Conservation (phyloP, 495 filamentous ascomycete genomes). For the Neurospora sp. region DNA sequence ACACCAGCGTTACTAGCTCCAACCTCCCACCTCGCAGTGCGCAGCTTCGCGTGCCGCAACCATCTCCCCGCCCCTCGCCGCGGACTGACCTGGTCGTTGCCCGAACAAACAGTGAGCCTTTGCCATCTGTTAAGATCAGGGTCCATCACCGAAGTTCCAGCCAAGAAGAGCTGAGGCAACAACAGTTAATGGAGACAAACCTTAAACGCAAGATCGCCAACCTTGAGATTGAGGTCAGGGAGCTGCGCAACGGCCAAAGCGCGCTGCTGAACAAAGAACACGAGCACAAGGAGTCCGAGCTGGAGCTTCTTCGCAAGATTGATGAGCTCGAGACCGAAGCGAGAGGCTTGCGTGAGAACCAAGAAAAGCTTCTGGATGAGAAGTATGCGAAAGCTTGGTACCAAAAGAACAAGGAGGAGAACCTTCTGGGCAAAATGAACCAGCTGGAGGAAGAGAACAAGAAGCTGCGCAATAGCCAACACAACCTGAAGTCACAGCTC, state of each 20-base stretch:
- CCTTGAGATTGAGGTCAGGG: not conserved
- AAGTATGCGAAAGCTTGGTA: not conserved
- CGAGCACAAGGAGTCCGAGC: conserved; percentile 6
- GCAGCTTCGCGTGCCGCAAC: conserved; percentile 20
- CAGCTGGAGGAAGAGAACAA: conserved; percentile 32
- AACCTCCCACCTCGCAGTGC: conserved; percentile 14
- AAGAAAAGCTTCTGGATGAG: not conserved
- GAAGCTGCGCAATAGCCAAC: conserved; percentile 22
- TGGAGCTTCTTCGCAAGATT: conserved; percentile 6
- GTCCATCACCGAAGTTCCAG: conserved; percentile 10
- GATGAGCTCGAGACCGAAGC: not conserved
- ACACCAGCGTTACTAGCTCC: conserved; percentile 20
- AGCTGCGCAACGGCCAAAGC: not conserved
- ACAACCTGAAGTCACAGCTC: conserved; percentile 12
- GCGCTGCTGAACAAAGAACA: conserved; percentile 6
- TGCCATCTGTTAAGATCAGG: conserved; percentile 8
- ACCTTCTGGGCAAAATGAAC: conserved; percentile 29
- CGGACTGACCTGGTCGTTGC: not conserved
- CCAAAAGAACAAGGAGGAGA: conserved; percentile 16
- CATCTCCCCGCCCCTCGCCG: not conserved
- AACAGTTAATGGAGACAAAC: not conserved
- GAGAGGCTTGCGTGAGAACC: not conserved
- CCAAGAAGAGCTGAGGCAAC: not conserved
- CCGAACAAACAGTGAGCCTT: not conserved
- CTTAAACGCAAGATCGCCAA: not conserved